Evolutionary conservation across 2,329 filamentous ascomycete genomes (phyloP).

Genomic region (Chaetoscypha palmicola): DNA sequence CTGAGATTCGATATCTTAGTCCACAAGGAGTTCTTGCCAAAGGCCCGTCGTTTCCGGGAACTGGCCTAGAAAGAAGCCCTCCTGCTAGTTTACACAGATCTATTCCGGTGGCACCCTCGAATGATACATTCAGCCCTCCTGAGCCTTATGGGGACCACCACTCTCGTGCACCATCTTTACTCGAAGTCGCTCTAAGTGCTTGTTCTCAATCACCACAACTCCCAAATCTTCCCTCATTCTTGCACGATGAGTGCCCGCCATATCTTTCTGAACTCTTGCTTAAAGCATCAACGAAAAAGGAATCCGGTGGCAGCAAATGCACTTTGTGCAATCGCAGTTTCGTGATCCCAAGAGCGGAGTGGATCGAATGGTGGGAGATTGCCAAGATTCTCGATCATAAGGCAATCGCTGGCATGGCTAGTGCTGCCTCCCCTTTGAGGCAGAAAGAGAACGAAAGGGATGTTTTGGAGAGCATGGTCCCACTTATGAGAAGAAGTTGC

Average conservation of each 20-base stretch:
- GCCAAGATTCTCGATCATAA: conserved; percentile 15
- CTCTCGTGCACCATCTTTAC: conserved; percentile 27
- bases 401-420: conserved; percentile 10
- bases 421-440: conserved; percentile 20
- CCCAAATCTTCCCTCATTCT: conserved; percentile 18
- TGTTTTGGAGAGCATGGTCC: conserved; percentile 28
- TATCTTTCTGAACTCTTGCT: conserved; percentile 20
- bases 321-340: conserved; percentile 43
- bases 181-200: conserved; percentile 27
- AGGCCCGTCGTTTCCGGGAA: conserved; percentile 22
- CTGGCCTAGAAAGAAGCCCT: neutral
- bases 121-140: conserved; percentile 19
- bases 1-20: conserved; percentile 27
- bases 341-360: conserved; percentile 47
- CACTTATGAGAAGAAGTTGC: conserved; percentile 31
- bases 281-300: conserved; percentile 34
- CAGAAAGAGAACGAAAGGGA: conserved; percentile 27
- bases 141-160: conserved; percentile 9
- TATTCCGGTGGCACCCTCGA: conserved; percentile 15
- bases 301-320: conserved; percentile 44
- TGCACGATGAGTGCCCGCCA: conserved; percentile 20
- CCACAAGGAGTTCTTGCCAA: conserved; percentile 23
- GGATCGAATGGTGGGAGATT: conserved; percentile 56
- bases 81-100: neutral
- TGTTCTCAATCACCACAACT: conserved; percentile 22